Evolutionary conservation across 1,284 basidiomycete species (phyloP).

Genomic region (Tylopilus sp.): DNA sequence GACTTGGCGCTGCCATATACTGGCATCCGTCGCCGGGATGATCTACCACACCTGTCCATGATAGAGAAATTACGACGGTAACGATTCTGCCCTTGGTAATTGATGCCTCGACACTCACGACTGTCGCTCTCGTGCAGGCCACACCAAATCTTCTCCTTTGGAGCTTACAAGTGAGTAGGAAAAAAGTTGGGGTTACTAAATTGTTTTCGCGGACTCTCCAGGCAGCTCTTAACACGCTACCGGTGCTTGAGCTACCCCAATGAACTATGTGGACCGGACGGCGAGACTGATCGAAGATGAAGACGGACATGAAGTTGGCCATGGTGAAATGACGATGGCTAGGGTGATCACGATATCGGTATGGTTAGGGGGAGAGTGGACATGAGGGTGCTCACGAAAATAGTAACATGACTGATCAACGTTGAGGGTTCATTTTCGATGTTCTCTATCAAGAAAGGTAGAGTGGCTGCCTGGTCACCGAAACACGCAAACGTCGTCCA

Average conservation of each 20-base stretch:
- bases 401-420: not conserved
- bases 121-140: not conserved
- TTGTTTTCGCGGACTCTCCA: too few relatives aligned
- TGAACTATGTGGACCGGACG: not conserved
- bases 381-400: not conserved
- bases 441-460: not conserved
- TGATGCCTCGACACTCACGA: not conserved
- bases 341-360: not conserved
- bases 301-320: not conserved
- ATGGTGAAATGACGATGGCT: not conserved
- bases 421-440: not conserved
- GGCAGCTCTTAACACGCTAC: too few relatives aligned
- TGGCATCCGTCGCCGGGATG: too few relatives aligned
- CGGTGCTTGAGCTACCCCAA: too few relatives aligned
- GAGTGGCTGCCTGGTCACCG: not conserved
- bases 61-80: not conserved
- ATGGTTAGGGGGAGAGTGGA: too few relatives aligned
- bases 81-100: not conserved
- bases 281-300: not conserved
- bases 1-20: too few relatives aligned
- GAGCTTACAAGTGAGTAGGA: not conserved
- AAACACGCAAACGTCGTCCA: too few relatives aligned
- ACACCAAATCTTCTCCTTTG: not conserved
- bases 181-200: not conserved
- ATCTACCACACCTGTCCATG: not conserved